Evolutionary conservation across 2,329 filamentous ascomycete species (phyloP).

Genomic region (Stachybotrys chartarum): DNA sequence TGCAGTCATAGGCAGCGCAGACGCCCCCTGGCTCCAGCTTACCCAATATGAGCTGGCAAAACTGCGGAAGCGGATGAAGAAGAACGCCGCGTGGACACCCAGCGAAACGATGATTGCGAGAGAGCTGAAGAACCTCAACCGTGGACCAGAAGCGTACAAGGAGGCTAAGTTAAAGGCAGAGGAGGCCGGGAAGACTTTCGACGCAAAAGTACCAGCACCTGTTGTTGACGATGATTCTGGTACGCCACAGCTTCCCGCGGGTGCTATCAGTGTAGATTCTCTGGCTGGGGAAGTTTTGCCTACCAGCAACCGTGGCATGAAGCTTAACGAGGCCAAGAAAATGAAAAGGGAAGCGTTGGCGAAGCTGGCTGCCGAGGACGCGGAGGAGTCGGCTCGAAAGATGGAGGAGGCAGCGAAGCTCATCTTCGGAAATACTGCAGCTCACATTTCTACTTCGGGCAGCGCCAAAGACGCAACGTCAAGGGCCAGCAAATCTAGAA

Average conservation of each 20-base stretch:
- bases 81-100: slow-evolving; percentile 79
- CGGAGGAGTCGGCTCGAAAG: slow-evolving; percentile 48
- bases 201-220: slow-evolving; percentile 26
- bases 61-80: slow-evolving; percentile 82
- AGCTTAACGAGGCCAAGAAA: slow-evolving; percentile 72
- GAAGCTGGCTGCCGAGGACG: slow-evolving; percentile 55
- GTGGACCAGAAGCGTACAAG: slow-evolving; percentile 56
- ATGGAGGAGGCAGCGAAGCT: slow-evolving; percentile 41
- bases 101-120: slow-evolving; percentile 81
- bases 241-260: slow-evolving; percentile 46
- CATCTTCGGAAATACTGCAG: slow-evolving; percentile 29
- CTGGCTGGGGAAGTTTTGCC: slow-evolving; percentile 54
- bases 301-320: slow-evolving; percentile 66
- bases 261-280: slow-evolving; percentile 51
- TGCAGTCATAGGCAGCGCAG: slow-evolving; percentile 48
- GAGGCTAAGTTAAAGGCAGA: slow-evolving; percentile 59
- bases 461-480: slow-evolving; percentile 9
- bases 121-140: slow-evolving; percentile 64
- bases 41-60: slow-evolving; percentile 59
- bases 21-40: slow-evolving; percentile 60
- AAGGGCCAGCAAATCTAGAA: slow-evolving; percentile 18
- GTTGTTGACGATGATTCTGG: slow-evolving; percentile 43
- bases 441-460: slow-evolving; percentile 9
- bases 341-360: slow-evolving; percentile 60
- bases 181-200: slow-evolving; percentile 56